Conservation (phyloP, 306 rosid species). For the Dryas alaskensis region DNA sequence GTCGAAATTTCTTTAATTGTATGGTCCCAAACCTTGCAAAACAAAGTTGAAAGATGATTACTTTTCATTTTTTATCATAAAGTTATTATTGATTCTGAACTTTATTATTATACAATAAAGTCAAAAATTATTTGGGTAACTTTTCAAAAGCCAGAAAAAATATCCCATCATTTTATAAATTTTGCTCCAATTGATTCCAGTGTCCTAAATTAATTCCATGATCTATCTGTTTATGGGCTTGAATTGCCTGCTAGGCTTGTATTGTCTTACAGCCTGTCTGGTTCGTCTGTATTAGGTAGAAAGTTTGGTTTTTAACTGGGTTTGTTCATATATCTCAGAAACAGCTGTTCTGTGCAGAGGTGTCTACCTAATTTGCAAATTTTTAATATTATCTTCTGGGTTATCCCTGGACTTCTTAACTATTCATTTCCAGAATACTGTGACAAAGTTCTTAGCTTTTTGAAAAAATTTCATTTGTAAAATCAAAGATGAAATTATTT, state of each 20-base stretch:
- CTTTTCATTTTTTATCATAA: slow-evolving; percentile 27
- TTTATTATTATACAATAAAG: slow-evolving; percentile 20
- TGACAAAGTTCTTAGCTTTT: background rate
- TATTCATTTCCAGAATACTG: background rate
- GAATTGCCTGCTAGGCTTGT: background rate
- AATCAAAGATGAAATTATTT: background rate
- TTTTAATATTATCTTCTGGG: slow-evolving; percentile 5
- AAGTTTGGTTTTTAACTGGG: slow-evolving; percentile 8
- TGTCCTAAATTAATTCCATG: background rate
- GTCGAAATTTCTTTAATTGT: slow-evolving; percentile 5
- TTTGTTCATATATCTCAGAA: slow-evolving; percentile 13
- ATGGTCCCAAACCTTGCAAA: slow-evolving; percentile 15
- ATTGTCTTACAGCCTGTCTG: slow-evolving; percentile 11
- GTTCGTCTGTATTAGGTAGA: slow-evolving; percentile 4
- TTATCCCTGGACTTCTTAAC: background rate
- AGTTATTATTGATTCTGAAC: slow-evolving; percentile 36
- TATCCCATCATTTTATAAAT: background rate
- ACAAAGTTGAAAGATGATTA: slow-evolving; percentile 22
- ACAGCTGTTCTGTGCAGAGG: slow-evolving; percentile 37
- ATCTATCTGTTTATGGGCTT: slow-evolving; percentile 1
- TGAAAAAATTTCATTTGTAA: background rate
- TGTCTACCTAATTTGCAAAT: background rate
- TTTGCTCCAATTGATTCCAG: background rate
- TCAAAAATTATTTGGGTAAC: slow-evolving; percentile 10
- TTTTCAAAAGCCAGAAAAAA: slow-evolving; percentile 1